Evolutionary conservation across 139 green algal genomes (phyloP).

Genomic region (Haematococcus lacustris): DNA sequence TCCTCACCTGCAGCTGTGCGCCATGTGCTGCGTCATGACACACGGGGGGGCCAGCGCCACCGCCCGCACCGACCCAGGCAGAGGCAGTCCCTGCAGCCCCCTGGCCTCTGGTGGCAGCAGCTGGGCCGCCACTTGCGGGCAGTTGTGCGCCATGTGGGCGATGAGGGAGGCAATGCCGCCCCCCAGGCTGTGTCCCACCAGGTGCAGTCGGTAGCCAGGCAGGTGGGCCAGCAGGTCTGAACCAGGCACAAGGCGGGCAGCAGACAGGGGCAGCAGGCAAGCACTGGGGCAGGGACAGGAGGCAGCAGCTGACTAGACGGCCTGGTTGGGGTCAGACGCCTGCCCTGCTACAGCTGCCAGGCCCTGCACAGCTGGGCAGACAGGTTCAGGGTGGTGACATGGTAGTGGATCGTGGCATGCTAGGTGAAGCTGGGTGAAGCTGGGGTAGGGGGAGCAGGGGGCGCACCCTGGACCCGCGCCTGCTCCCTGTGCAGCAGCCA

Average conservation of each 20-base stretch:
- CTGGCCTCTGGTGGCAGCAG: neutral
- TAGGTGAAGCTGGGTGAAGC: too few relatives aligned
- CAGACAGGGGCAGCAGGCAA: neutral
- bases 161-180: neutral
- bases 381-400: neutral
- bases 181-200: conserved; percentile 8
- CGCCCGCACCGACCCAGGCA: too few relatives aligned
- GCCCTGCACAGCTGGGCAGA: too few relatives aligned
- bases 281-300: neutral
- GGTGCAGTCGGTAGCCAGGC: conserved; percentile 3
- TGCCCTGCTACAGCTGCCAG: too few relatives aligned
- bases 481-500: conserved; percentile 1
- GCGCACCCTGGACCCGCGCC: neutral
- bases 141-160: conserved; percentile 7
- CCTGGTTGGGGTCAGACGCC: too few relatives aligned
- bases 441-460: too few relatives aligned
- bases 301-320: neutral
- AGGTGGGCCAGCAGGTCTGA: neutral
- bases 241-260: neutral
- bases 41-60: too few relatives aligned
- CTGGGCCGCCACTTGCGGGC: neutral
- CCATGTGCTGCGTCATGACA: too few relatives aligned
- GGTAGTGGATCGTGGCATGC: neutral
- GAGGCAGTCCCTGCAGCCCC: too few relatives aligned
- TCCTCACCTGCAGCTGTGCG: too few relatives aligned